Conservation (phyloP, 805 yeast species). For the Candida broadrunensis region DNA sequence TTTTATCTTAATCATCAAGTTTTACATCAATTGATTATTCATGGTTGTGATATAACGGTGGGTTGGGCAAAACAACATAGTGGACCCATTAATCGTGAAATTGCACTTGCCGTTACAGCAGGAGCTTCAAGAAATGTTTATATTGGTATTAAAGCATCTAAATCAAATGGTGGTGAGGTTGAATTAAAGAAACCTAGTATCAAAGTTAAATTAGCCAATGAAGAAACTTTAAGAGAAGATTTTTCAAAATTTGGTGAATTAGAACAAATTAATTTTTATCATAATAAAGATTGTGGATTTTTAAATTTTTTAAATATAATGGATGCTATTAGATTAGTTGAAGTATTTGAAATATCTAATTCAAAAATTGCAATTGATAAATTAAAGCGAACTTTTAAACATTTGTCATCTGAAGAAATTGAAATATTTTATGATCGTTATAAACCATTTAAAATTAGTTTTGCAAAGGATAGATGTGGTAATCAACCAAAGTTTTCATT, state of each 20-base stretch:
- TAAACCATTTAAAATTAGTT: conserved; percentile 54
- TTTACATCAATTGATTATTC: conserved; percentile 56
- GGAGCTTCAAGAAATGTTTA: conserved; percentile 80
- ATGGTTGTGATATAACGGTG: conserved; percentile 58
- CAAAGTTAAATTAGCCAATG: conserved; percentile 31
- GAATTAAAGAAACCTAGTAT: conserved; percentile 2
- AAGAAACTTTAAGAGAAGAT: conserved; percentile 52
- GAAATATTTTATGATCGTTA: conserved; percentile 46
- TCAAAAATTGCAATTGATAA: conserved; percentile 46
- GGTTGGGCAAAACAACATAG: conserved; percentile 72
- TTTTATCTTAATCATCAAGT: conserved; percentile 59
- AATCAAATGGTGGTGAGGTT: conserved; percentile 13
- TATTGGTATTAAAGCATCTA: conserved; percentile 52
- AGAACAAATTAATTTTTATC: conserved; percentile 73
- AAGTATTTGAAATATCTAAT: conserved; percentile 43
- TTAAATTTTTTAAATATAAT: conserved; percentile 63
- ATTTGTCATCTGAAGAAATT: conserved; percentile 22
- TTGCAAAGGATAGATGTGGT: conserved; percentile 80
- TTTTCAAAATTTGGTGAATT: conserved; percentile 64
- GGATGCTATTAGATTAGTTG: conserved; percentile 63
- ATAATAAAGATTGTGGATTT: conserved; percentile 71
- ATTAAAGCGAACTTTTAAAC: conserved; percentile 55
- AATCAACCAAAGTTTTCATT: conserved; percentile 58
- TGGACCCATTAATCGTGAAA: conserved; percentile 56
- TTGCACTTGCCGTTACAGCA: conserved; percentile 61